phyloP scores from a whole-genome alignment of 2,329 filamentous ascomycete species.

The Torrubiella hemipterigena region DNA sequence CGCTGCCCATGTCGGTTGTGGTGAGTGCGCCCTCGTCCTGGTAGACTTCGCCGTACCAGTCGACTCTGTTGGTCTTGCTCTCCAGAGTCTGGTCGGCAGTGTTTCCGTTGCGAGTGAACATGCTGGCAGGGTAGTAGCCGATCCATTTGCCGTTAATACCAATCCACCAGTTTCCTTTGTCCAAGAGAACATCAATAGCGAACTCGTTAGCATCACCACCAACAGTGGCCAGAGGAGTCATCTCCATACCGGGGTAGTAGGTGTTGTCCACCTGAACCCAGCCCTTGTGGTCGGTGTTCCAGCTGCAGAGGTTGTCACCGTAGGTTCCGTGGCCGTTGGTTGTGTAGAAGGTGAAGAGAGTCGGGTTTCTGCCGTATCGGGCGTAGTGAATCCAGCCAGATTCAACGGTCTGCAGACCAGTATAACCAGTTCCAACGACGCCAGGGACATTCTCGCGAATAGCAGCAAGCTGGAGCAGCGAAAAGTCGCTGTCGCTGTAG shows the following conservation, averaged over 20 bases:
- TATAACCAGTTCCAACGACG: neutral
- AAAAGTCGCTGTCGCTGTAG: conserved; percentile 1
- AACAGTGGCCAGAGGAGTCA: neutral
- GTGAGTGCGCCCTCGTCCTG: conserved; percentile 1
- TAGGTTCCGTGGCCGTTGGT: neutral
- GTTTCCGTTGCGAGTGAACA: neutral
- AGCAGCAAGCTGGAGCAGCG: conserved; percentile 1
- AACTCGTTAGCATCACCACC: neutral
- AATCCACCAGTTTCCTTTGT: neutral
- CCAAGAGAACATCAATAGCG: neutral
- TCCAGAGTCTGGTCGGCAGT: neutral
- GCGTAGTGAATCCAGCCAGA: conserved; percentile 1
- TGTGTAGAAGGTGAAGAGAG: conserved; percentile 1
- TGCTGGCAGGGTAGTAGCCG: neutral
- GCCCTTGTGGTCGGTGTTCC: neutral
- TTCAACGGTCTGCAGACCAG: conserved; percentile 1
- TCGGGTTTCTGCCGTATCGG: neutral
- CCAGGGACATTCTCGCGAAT: neutral
- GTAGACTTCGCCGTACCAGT: conserved; percentile 4
- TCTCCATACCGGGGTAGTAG: conserved; percentile 1
- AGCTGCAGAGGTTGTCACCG: neutral
- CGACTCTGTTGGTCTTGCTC: neutral
- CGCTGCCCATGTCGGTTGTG: conserved; percentile 3
- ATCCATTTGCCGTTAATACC: conserved; percentile 1
- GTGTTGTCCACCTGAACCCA: neutral